A percentile compares a stretch with the other conserved stretches of the same genome.
Conservation (phyloP, 139 green algal genomes). For the Chlorella sp. region DNA sequence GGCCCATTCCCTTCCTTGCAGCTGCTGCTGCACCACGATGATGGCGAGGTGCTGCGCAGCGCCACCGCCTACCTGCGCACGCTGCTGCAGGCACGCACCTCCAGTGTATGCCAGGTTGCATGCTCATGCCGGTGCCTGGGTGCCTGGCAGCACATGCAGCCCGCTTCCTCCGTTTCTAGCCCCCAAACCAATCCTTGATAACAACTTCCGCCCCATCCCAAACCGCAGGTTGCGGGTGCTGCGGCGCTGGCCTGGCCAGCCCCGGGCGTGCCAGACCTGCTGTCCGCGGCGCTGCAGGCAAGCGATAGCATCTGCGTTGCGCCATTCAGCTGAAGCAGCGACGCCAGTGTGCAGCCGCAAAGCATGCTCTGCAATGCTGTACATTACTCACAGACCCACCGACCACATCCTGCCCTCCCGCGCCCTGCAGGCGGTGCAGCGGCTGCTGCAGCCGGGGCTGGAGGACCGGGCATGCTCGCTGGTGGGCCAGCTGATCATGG, state of each 20-base stretch:
- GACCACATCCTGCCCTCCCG: no score
- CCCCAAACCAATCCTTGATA: no score
- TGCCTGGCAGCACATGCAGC: no score
- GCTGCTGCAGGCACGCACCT: slow-evolving; percentile 28
- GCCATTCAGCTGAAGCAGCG: no score
- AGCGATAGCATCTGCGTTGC: no score
- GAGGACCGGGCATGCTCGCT: slow-evolving; percentile 51
- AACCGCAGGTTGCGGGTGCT: slow-evolving; percentile 46
- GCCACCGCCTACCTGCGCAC: slow-evolving; percentile 40
- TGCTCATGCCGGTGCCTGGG: no score
- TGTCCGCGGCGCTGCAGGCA: slow-evolving; percentile 46
- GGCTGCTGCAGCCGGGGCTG: slow-evolving; percentile 53
- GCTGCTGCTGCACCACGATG: slow-evolving; percentile 4
- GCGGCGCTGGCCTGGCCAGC: slow-evolving; percentile 50
- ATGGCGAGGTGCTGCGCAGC: slow-evolving; percentile 30
- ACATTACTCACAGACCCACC: no score
- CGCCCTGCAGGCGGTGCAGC: slow-evolving; percentile 11
- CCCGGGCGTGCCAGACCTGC: slow-evolving; percentile 9
- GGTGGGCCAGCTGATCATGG: slow-evolving; percentile 54
- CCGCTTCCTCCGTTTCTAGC: no score
- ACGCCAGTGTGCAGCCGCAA: no score
- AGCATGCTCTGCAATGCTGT: no score
- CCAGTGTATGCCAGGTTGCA: no score
- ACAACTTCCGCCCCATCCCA: no score
- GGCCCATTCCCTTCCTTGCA: background rate